Conservation (phyloP, 176 grass and related monocot species). For the Miscanthus lutarioriparius region DNA sequence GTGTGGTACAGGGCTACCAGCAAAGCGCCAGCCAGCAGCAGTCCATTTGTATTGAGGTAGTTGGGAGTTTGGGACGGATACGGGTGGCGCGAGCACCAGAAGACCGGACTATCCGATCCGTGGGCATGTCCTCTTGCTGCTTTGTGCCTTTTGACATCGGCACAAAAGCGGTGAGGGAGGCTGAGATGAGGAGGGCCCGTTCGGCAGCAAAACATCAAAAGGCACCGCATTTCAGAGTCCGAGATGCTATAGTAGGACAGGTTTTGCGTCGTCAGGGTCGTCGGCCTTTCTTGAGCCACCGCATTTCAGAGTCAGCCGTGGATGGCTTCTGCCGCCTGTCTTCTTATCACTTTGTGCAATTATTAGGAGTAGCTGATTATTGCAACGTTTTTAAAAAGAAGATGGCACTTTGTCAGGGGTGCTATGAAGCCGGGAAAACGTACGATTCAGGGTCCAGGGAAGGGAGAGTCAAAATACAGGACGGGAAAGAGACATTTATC, state of each 20-base stretch:
- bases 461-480: not conserved
- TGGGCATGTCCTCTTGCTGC: too few species aligned
- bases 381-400: not conserved
- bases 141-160: too few species aligned
- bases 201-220: not conserved
- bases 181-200: too few species aligned
- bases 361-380: not conserved
- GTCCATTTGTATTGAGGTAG: too few species aligned
- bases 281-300: not conserved
- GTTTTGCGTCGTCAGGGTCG: not conserved
- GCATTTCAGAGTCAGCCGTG: not conserved
- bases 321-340: not conserved
- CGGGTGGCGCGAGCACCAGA: too few species aligned
- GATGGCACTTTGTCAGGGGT: not conserved
- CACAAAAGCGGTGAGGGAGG: too few species aligned
- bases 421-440: not conserved
- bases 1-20: too few species aligned
- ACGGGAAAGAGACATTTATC: not conserved
- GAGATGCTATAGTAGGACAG: not conserved
- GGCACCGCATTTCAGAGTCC: too few species aligned
- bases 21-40: too few species aligned
- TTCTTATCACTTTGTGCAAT: not conserved
- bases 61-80: too few species aligned
- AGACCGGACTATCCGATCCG: too few species aligned
- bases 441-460: not conserved